Conservation (phyloP, 2,329 filamentous ascomycete genomes). For the Arthrinium phaeospermum region DNA sequence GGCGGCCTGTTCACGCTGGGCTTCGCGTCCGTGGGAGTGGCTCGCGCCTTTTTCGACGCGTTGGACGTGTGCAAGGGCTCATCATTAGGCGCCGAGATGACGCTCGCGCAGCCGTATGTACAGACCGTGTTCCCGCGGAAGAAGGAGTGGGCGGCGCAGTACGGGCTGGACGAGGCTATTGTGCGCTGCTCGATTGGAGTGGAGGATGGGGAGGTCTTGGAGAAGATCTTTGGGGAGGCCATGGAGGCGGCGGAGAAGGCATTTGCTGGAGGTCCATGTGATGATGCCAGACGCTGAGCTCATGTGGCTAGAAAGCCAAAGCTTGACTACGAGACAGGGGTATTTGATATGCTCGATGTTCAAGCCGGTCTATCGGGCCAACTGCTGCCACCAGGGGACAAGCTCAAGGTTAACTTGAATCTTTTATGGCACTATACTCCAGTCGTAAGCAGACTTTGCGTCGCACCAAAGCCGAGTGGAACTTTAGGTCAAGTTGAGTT, state of each 20-base stretch:
- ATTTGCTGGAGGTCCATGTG: not conserved
- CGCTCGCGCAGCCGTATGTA: conserved; percentile 88
- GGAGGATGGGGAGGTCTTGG: conserved; percentile 51
- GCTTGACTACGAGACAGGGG: too few species aligned
- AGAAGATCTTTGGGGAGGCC: not conserved
- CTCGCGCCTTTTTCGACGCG: conserved; percentile 82
- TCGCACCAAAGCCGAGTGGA: too few species aligned
- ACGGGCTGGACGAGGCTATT: conserved; percentile 80
- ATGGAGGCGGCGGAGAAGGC: not conserved
- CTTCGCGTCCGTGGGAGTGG: conserved; percentile 72
- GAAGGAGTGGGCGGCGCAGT: conserved; percentile 83
- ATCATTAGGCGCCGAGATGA: conserved; percentile 96
- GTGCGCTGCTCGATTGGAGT: conserved; percentile 89
- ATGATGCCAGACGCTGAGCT: not conserved
- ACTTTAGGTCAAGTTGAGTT: too few species aligned
- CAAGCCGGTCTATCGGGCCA: too few species aligned
- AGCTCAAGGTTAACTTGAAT: too few species aligned
- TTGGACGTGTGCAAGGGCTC: conserved; percentile 91
- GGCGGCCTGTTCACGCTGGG: conserved; percentile 87
- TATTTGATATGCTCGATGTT: too few species aligned
- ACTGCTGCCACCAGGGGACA: too few species aligned
- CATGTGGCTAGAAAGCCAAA: not conserved
- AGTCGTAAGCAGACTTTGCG: too few species aligned
- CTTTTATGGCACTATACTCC: too few species aligned
- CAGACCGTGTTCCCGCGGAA: conserved; percentile 90